Base-by-base conservation (phyloP, 768 basidiomycete species). In the Boletus patriciae region DNA sequence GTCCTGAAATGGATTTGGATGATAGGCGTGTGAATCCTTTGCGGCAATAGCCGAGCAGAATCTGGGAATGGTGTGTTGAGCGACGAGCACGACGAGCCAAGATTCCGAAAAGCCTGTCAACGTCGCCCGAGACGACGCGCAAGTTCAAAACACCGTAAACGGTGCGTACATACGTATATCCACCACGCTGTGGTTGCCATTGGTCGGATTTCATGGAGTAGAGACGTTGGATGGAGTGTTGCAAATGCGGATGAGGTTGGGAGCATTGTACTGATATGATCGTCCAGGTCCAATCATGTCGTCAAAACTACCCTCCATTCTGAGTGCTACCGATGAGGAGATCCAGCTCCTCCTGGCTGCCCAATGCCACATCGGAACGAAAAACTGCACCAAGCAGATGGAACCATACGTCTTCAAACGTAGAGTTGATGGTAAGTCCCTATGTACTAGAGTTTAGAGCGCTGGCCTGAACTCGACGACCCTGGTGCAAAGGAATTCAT, bases 311-410 rank as follows among this genome's bases (percentile, higher is more conserved):
- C 96, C 96, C 67, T 88, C 94, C 69, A 83, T 90, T 66, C 85
- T 99, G 69, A 86, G 86, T 72, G 92, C 94, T 44, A 95, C 94
- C 53, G 95, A 98, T 77, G 95, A 98, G 80, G 96, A 98, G 77
- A 95, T 98, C 67, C 91, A 92, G 77, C 86, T 93, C 65, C 83
- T 98, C 70, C 83, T 98, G 59, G 87, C 94, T 70, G 97, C 97
- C 21, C 92, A 98, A 80, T 89, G 87, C 75, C 96, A 98, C 73
- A 89, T 98, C 62, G 96, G 95, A 73, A 93, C 89, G 64, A 98
- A 98, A 90, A 97, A 98, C 79, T 96, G 94, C 80, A 96, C 98
- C 75, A 97, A 94, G 86, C 90, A 94, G 76, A 99, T 99, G 97
- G 86, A 90, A 70, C 82, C 92, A 53, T 99, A 99, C 76, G 92